phyloP scores from a whole-genome alignment of 2,329 filamentous ascomycete genomes.

The Fusarium staphyleae region DNA sequence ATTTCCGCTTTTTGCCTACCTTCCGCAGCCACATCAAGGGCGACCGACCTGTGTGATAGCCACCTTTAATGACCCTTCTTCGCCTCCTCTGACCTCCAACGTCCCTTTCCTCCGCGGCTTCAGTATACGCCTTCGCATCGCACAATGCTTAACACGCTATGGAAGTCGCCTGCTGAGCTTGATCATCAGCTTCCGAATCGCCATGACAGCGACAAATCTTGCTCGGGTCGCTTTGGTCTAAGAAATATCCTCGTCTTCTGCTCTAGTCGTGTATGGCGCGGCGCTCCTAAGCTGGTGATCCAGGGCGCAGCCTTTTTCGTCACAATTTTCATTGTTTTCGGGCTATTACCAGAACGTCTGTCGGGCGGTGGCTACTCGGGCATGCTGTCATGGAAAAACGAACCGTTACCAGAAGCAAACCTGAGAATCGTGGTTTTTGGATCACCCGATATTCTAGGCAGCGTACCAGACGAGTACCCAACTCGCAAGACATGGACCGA shows the following conservation, averaged over 20 bases:
- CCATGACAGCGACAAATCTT: constrained; percentile 30
- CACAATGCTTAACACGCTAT: constrained; percentile 37
- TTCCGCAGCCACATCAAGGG: neutral
- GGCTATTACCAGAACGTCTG: constrained; percentile 35
- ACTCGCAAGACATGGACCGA: constrained; percentile 54
- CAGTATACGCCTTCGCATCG: neutral
- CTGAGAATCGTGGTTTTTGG: constrained; percentile 62
- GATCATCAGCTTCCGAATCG: constrained; percentile 30
- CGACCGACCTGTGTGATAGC: constrained; percentile 7
- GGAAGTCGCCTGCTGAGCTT: constrained; percentile 35
- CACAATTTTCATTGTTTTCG: constrained; percentile 41
- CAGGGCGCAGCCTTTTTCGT: constrained; percentile 40
- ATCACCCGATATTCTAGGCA: constrained; percentile 55
- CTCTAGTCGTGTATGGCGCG: constrained; percentile 52
- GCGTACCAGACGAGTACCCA: constrained; percentile 42
- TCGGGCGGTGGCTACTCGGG: constrained; percentile 38
- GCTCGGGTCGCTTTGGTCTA: constrained; percentile 30
- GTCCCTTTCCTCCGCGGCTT: neutral
- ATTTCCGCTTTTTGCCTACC: neutral
- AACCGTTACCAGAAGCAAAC: constrained; percentile 40
- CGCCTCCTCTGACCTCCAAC: neutral
- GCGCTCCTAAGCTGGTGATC: constrained; percentile 43
- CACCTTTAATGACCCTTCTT: neutral
- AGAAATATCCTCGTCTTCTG: constrained; percentile 49
- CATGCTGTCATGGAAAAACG: constrained; percentile 33